Conservation (phyloP, 371 early-diverging fungal genomes). For the Mortierella sp. region DNA sequence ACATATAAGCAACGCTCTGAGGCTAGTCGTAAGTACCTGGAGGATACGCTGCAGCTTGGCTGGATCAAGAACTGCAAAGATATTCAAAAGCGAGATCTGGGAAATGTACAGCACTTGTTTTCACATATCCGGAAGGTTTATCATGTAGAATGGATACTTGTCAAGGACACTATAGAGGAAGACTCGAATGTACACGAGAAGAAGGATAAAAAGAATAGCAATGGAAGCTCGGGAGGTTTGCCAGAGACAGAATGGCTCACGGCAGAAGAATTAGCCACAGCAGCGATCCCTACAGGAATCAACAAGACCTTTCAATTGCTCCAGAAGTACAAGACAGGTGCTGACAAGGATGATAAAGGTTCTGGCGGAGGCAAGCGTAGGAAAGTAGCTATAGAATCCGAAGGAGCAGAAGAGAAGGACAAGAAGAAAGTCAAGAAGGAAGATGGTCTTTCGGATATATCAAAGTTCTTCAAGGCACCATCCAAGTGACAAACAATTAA, state of each 20-base stretch:
- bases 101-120: constrained; percentile 75
- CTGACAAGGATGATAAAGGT: constrained; percentile 4
- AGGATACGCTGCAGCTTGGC: constrained; percentile 37
- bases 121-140: constrained; percentile 79
- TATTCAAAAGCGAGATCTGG: constrained; percentile 61
- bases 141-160: constrained; percentile 67
- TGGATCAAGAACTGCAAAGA: constrained; percentile 26
- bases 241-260: constrained; percentile 65
- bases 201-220: not conserved
- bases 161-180: constrained; percentile 42
- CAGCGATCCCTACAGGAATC: constrained; percentile 77
- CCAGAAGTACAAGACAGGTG: constrained; percentile 52
- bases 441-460: constrained; percentile 20
- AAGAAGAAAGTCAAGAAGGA: constrained; percentile 39
- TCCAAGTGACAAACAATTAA: not conserved
- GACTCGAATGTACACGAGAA: not conserved
- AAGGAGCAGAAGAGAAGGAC: not conserved
- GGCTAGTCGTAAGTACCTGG: constrained; percentile 54
- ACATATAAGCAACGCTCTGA: constrained; percentile 58
- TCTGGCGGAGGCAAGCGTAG: constrained; percentile 13
- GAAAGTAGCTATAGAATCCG: constrained; percentile 1
- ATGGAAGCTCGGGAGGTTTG: constrained; percentile 7
- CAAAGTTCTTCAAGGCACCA: constrained; percentile 16
- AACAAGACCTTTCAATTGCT: constrained; percentile 73
- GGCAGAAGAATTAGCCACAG: constrained; percentile 61